Base-by-base conservation (phyloP, 2,329 filamentous ascomycete species). In the Penicillium freii region DNA sequence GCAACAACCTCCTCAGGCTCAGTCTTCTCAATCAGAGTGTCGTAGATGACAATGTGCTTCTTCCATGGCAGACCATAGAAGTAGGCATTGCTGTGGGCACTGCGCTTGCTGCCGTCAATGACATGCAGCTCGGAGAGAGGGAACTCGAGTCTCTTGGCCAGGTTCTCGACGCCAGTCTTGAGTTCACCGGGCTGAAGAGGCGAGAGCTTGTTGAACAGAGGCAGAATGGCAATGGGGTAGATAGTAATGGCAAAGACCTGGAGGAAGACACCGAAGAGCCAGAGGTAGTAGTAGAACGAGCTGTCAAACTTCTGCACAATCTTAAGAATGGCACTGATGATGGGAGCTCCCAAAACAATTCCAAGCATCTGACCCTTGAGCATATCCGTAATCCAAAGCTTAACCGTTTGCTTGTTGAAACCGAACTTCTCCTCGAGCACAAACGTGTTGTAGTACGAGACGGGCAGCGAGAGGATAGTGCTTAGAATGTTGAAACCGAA, bases 41-140 rank as follows among this genome's bases (percentile, higher is more conserved):
- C 94, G 74, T 96, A 99, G 72, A 99, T 95, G 70, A 99, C 94
- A 80, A 99, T 99, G 81, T 97, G 95, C 84, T 97, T 97, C 84
- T 97, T 97, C 92, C 93, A 99, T 42, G 94, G 94, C 55, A 99
- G 84, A 59, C 94, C 94, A 69, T 95, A 97, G 80, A 99, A 99
- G 78, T 95, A 96, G 21, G 91, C 90, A 71, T 96, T 96, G 78
- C 88, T 92, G 78, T 96, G 91, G 25, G 90, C 89, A 71, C 88
- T 91, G 67, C 91, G 84, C 81, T 93, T 93, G 79, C 89, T 92
- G 49, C 91, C 91, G 72, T 96, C 91, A 69, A 99, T 99, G 70
- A 97, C 92, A 71, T 96, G 91, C 44, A 99, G 84, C 72, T 97
- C 92, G 62, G 89, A 87, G 31, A 99, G 87, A 1, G 94, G 94